Evolutionary conservation across 495 filamentous ascomycete species (phyloP).

Genomic region (Penicillium pancosmium): DNA sequence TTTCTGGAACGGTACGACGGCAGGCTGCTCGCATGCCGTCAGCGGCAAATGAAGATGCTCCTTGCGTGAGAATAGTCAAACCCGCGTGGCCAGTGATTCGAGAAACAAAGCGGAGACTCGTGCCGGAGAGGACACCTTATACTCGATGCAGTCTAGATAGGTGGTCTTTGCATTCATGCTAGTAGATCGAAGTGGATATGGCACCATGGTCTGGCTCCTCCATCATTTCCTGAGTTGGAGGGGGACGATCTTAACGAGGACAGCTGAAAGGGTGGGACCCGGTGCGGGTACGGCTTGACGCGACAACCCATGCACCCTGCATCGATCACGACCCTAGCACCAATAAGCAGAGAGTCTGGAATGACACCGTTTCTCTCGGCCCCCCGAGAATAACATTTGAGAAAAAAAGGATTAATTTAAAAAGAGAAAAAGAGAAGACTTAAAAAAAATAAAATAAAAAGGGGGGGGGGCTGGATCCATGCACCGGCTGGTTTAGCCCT

Average conservation of each 20-base stretch:
- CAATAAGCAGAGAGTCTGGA: slow-evolving; percentile 21
- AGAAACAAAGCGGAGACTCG: background rate
- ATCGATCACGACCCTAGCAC: slow-evolving; percentile 36
- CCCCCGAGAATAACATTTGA: slow-evolving; percentile 5
- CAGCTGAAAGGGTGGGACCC: slow-evolving; percentile 9
- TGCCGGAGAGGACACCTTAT: slow-evolving; percentile 12
- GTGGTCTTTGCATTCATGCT: slow-evolving; percentile 1
- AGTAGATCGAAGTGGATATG: slow-evolving; percentile 5
- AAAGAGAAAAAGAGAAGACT: background rate
- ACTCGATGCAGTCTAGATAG: slow-evolving; percentile 15
- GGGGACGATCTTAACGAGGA: slow-evolving; percentile 9
- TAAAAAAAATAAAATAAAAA: too few relatives aligned
- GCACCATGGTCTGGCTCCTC: slow-evolving; percentile 2
- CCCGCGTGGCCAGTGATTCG: background rate
- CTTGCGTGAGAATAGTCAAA: slow-evolving; percentile 4
- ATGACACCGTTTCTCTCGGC: slow-evolving; percentile 29
- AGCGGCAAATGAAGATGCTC: slow-evolving; percentile 7
- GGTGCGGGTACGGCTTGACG: slow-evolving; percentile 27
- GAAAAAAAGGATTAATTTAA: slow-evolving; percentile 5
- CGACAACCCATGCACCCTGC: slow-evolving; percentile 39
- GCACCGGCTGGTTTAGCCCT: slow-evolving; percentile 27
- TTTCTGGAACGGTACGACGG: slow-evolving; percentile 24
- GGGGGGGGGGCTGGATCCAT: slow-evolving; percentile 18
- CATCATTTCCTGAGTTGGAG: slow-evolving; percentile 10
- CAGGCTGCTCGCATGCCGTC: slow-evolving; percentile 9